Base-by-base conservation (phyloP, 2,329 filamentous ascomycete species). In the Colletotrichum godetiae region DNA sequence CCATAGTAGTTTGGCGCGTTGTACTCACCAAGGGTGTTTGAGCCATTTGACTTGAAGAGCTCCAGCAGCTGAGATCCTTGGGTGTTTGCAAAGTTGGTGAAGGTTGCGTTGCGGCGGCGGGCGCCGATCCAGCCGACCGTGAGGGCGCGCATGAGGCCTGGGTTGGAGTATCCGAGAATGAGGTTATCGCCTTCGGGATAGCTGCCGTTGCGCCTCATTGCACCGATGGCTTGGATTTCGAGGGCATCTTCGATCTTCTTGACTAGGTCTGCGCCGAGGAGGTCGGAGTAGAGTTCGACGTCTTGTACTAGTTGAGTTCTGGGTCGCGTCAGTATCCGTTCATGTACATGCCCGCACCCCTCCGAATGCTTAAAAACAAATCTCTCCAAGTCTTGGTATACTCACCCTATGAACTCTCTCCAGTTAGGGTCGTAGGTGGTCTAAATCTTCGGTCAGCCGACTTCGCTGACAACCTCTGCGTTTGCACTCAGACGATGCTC, bases 1-100 rank as follows among this genome's bases (percentile, higher is more conserved):
- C 83, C 83, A 57, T 84, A 84, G 76, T 84, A 84, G 2, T 81
- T 84, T 2, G 83, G 82, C 4, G 81, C 79, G 46, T 84, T 84
- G 74, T 84, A 84, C 72, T 85, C 83, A 19, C 78, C 80, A 1
- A 84, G 75, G 8, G 79, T 79, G 61, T 82, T 77, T 1, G 79
- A 78, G 10, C 80, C 80, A 22, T 78, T 78, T 5, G 72, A 76
- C 56, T 77, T 76, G 76, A 83, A 83, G 3, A 83, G 77, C 42
- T 78, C 75, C 1, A 81, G 74, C 0, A 79, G 76, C 13, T 78
- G 75, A 0, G 78, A 63, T 1, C 80, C 84, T 53, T 82, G 80
- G 27, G 79, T 72, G 27, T 81, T 77, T 57, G 84, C 83, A 70
- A 83, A 85, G 66, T 81, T 73, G 69, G 80, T 78, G 5, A 84